These are phyloP conservation scores for Plasmodium blacklocki DNA, from an alignment of 169 alveolate genomes.

Conservation along the genomic window DNA sequence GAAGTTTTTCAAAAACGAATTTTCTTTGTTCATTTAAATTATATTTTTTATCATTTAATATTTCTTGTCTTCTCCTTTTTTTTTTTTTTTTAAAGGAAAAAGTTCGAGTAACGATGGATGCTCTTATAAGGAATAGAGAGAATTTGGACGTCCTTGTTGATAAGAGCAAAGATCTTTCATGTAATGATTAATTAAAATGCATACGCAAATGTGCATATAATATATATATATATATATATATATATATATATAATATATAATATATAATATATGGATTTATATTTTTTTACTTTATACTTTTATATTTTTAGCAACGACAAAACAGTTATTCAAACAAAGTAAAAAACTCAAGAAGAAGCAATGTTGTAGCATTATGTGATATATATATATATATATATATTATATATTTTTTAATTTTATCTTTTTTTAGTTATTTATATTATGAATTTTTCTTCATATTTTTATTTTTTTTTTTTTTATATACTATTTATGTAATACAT, in stretches of 20 bases:
- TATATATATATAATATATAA: too few species aligned
- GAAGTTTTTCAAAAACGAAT: too few species aligned
- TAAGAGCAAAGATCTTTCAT: conserved; percentile 76
- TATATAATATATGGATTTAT: not conserved
- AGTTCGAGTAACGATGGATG: conserved; percentile 71
- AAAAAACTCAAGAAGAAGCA: conserved; percentile 69
- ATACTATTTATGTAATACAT: not conserved
- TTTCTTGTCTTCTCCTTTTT: not conserved
- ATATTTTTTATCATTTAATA: not conserved
- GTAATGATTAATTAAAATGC: conserved; percentile 10
- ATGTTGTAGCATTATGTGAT: conserved; percentile 69
- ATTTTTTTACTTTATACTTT: conserved; percentile 1
- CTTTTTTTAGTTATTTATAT: not conserved
- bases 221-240: too few species aligned
- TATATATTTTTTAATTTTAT: conserved; percentile 13
- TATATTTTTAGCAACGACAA: conserved; percentile 52
- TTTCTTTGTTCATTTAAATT: not conserved
- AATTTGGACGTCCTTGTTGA: conserved; percentile 76
- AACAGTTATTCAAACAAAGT: conserved; percentile 75
- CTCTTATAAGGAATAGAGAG: conserved; percentile 73
- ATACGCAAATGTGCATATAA: too few species aligned
- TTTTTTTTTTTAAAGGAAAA: conserved; percentile 54
- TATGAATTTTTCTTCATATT: not conserved
- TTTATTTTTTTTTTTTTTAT: not conserved
- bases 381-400: not conserved